Base-by-base conservation (phyloP, 2,329 filamentous ascomycete genomes). In the Aciculosporium take region DNA sequence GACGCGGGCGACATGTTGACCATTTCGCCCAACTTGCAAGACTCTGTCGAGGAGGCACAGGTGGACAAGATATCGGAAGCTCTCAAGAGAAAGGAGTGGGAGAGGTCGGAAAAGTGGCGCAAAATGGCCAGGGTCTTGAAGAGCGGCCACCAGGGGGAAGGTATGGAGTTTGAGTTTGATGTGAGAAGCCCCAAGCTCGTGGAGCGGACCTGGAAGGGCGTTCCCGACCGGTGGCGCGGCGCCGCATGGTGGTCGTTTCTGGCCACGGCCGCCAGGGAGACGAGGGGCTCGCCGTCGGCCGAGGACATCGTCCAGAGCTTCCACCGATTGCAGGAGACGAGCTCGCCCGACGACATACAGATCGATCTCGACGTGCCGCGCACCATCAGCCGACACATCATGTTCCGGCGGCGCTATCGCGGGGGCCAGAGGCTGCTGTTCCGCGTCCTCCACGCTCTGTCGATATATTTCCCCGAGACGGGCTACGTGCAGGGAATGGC, bases 401-500 rank as follows among this genome's bases (percentile, higher is more conserved):
- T 98, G 89, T 98, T 98, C 57, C 79, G 91, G 35, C 74, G 79
- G 48, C 75, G 91, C 39, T 98, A 98, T 62, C 77, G 86, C 20
- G 91, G 91, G 45, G 91, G 89, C 1, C 89, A 98, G 60, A 76
- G 91, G 33, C 67, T 96, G 12, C 68, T 98, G 2, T 98, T 98
- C 62, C 78, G 91, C 39, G 87, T 96, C 3, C 71, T 98, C 23
- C 91, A 96, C 57, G 83, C 85, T 34, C 76, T 96, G 56, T 89
- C 87, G 15, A 72, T 98, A 9, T 93, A 95, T 58, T 89, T 89
- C 49, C 84, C 86, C 0, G 81, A 84, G 20, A 91, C 84, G 5
- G 91, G 91, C 23, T 98, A 98, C 58, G 91, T 96, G 0, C 91
- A 98, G 61, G 91, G 91, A 41, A 98, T 98, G 91, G 91, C 89